phyloP scores from a whole-genome alignment of 1,139 yeast species.

The Kodamaea derodonti region DNA sequence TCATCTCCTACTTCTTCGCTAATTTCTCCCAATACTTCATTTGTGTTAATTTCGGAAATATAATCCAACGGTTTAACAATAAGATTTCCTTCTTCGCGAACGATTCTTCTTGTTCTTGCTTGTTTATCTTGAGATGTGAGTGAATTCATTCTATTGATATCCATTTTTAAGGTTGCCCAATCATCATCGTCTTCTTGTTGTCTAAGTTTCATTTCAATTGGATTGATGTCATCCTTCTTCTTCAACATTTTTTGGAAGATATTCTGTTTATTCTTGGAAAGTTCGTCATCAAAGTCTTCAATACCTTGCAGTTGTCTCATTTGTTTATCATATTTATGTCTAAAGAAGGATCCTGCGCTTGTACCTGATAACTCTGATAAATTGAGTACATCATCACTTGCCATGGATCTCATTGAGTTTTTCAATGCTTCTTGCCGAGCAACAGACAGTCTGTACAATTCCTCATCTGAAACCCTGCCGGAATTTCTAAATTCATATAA shows the following conservation, averaged over 20 bases:
- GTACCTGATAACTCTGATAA: slow-evolving; percentile 77
- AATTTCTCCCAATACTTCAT: slow-evolving; percentile 32
- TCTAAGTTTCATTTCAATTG: slow-evolving; percentile 30
- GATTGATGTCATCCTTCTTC: slow-evolving; percentile 25
- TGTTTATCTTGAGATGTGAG: slow-evolving; percentile 68
- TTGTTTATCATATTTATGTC: slow-evolving; percentile 59
- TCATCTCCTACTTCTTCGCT: slow-evolving; percentile 3
- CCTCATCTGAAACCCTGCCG: slow-evolving; percentile 29
- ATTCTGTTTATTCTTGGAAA: slow-evolving; percentile 45
- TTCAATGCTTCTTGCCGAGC: slow-evolving; percentile 38
- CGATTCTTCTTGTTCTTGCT: slow-evolving; percentile 61
- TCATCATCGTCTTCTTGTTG: slow-evolving; percentile 32
- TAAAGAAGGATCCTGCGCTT: slow-evolving; percentile 78
- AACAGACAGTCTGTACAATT: slow-evolving; percentile 27
- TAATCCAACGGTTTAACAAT: slow-evolving; percentile 69
- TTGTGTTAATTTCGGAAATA: slow-evolving; percentile 48
- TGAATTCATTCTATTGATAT: slow-evolving; percentile 73
- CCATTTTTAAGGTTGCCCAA: slow-evolving; percentile 44
- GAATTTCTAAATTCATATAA: slow-evolving; percentile 23
- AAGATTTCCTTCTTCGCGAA: slow-evolving; percentile 61
- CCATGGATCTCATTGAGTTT: slow-evolving; percentile 41
- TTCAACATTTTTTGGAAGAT: slow-evolving; percentile 52
- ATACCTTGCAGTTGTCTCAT: slow-evolving; percentile 19
- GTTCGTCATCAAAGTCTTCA: slow-evolving; percentile 24
- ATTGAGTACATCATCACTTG: slow-evolving; percentile 48